Percentiles rank a stretch among this genome's conserved stretches.
Conservation (phyloP, 495 filamentous ascomycete genomes). For the Pseudoneurospora amorphoporcata region DNA sequence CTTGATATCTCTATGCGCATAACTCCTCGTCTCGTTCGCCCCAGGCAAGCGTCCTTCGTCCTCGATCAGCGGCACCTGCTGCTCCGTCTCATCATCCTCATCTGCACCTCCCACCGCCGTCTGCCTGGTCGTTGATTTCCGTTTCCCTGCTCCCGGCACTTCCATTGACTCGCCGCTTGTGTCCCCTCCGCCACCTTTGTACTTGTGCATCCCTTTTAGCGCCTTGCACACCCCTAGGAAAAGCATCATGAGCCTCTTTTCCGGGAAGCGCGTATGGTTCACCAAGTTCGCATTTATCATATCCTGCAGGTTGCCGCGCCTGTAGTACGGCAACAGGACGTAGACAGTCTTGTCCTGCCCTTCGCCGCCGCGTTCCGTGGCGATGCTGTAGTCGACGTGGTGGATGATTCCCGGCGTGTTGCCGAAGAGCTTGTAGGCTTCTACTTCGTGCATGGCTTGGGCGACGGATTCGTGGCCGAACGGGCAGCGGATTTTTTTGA, state of each 20-base stretch:
- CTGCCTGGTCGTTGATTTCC: conserved; percentile 47
- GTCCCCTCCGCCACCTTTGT: conserved; percentile 42
- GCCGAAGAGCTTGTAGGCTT: conserved; percentile 85
- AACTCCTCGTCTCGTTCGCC: conserved; percentile 64
- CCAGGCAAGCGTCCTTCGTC: conserved; percentile 65
- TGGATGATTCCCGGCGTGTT: conserved; percentile 81
- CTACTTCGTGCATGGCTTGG: conserved; percentile 90
- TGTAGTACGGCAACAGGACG: conserved; percentile 89
- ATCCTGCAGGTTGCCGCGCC: conserved; percentile 90
- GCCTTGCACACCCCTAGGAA: conserved; percentile 89
- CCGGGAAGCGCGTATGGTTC: conserved; percentile 90
- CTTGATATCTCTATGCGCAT: conserved; percentile 95
- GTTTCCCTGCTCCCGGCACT: conserved; percentile 27
- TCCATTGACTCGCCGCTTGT: conserved; percentile 40
- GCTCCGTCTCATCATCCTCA: conserved; percentile 58
- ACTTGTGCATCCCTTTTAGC: conserved; percentile 82
- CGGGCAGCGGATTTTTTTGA: conserved; percentile 96
- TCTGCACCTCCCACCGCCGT: conserved; percentile 36
- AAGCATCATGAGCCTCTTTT: conserved; percentile 74
- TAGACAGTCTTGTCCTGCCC: conserved; percentile 85
- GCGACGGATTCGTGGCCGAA: conserved; percentile 94
- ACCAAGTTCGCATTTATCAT: conserved; percentile 97
- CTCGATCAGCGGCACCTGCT: conserved; percentile 74
- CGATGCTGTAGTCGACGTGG: conserved; percentile 69
- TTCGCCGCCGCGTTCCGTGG: conserved; percentile 40